phyloP scores from a whole-genome alignment of 495 filamentous ascomycete genomes.

The Penicillium maclennaniae region DNA sequence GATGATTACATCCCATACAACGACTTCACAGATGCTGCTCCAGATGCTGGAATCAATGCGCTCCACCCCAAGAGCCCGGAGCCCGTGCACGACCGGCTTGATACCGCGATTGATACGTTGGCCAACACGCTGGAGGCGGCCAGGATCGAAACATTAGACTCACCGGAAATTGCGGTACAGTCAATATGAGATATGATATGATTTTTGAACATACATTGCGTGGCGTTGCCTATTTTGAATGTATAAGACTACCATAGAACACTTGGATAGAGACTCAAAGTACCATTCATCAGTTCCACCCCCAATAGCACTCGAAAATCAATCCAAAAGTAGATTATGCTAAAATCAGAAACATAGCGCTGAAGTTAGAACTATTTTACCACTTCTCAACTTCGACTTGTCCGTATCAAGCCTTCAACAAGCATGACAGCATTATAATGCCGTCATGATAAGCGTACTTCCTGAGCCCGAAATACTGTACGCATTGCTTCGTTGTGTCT shows the following conservation, averaged over 20 bases:
- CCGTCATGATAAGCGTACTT: no score
- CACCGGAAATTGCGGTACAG: neutral
- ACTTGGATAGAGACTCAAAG: neutral
- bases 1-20: conserved; percentile 23
- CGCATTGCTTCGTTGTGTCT: no score
- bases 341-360: no score
- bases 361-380: no score
- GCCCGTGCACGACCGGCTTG: neutral
- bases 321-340: no score
- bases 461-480: no score
- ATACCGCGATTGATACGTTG: conserved; percentile 12
- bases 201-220: conserved; percentile 20
- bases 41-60: conserved; percentile 17
- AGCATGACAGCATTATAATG: no score
- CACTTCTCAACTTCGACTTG: no score
- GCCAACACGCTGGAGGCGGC: conserved; percentile 14
- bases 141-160: conserved; percentile 11
- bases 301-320: no score
- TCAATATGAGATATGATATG: conserved; percentile 8
- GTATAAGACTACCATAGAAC: neutral
- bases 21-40: conserved; percentile 14
- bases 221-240: conserved; percentile 9
- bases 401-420: no score
- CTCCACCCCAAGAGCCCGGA: conserved; percentile 8
- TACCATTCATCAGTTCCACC: no score